Conservation (phyloP, 495 filamentous ascomycete genomes). For the Achaetomiella virescens region DNA sequence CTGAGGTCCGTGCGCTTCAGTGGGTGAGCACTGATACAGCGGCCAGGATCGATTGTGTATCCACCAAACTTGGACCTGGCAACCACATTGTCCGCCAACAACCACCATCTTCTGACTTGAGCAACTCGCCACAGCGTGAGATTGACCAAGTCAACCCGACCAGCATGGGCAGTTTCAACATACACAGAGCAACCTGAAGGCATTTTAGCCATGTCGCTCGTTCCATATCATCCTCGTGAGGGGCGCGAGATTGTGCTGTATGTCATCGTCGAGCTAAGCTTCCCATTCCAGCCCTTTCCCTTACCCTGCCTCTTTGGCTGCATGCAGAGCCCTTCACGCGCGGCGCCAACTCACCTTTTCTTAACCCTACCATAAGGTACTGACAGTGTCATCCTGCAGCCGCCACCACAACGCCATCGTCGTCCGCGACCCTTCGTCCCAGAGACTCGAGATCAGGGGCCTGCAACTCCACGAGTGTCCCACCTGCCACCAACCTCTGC, state of each 20-base stretch:
- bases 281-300: background rate
- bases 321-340: background rate
- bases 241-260: slow-evolving; percentile 60
- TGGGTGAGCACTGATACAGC: too few species aligned
- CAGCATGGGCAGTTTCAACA: slow-evolving; percentile 14
- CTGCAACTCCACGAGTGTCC: slow-evolving; percentile 66
- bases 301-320: background rate
- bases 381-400: slow-evolving; percentile 38
- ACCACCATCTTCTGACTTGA: too few species aligned
- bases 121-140: background rate
- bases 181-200: slow-evolving; percentile 8
- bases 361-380: background rate
- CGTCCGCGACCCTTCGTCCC: slow-evolving; percentile 77
- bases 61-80: too few species aligned
- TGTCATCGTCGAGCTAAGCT: slow-evolving; percentile 28
- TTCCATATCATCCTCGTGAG: slow-evolving; percentile 57
- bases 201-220: slow-evolving; percentile 48
- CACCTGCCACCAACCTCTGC: slow-evolving; percentile 77
- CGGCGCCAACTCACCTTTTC: background rate
- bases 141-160: background rate
- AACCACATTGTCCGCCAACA: background rate
- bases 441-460: slow-evolving; percentile 74
- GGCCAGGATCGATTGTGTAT: too few species aligned
- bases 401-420: slow-evolving; percentile 91
- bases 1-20: too few species aligned